Base-by-base conservation (phyloP, 1,139 yeast species). In the Eremothecium coryli region DNA sequence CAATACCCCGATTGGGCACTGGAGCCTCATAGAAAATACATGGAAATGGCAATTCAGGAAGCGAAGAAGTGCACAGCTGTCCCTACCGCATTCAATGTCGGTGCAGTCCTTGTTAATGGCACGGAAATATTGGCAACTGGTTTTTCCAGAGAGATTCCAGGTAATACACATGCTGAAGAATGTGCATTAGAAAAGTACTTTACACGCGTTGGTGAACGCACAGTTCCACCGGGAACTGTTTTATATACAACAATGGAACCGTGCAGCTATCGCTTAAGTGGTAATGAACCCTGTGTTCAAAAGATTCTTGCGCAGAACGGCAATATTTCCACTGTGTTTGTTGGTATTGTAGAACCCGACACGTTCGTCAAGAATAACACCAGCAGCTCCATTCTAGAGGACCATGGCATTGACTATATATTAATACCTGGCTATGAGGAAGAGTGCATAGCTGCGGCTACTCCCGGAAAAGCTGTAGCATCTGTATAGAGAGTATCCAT, bases 241-340 rank as follows among this genome's bases (percentile, higher is more conserved):
- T 61, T 90, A 9, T 93, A 84, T 57, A 90, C 98, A 0, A 84
- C 97, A 0, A 93, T 93, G 98, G 99, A 93, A 51, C 99, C 99
- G 0, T 93, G 99, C 54, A 78, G 94, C 2, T 71, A 73, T 39
- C 66, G 99, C 37, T 64, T 90, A 26, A 86, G 96, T 56, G 98
- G 98, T 1, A 88, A 88, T 48, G 54, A 68, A 35, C 95, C 98
- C 0, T 90, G 99, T 59, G 76, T 76, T 2, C 88, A 86, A 42
- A 68, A 97, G 26, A 76, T 90, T 7, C 51, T 85, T 29, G 64
- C 60, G 2, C 58, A 76, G 2, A 48, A 58, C n/a, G 63, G 66
- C 2, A 54, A 50, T 12, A 79, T 90, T 39, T 68, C 66, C 22
- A 72, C 90, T 0, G 88, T 88, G 25, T 86, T 82, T 60, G 96